Base-by-base conservation (phyloP, 352 stramenopile species). In the Globisporangium megalacanthum region DNA sequence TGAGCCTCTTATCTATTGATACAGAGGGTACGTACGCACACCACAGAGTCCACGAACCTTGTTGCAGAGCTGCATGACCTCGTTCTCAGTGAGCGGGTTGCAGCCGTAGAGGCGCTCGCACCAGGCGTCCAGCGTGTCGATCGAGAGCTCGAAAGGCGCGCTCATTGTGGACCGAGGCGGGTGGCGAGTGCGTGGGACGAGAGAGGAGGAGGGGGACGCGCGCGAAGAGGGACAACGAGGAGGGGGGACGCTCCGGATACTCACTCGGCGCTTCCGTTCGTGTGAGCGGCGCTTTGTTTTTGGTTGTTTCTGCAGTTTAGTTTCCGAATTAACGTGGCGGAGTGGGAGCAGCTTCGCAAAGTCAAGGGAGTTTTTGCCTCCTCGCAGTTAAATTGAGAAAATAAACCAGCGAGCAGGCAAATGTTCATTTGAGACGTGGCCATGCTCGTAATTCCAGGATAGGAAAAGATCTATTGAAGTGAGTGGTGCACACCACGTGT, bases 51-150 rank as follows among this genome's bases (percentile, higher is more conserved):
- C 4, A 44, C 41, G n/a, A 51, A 83, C 75, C 66, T 87, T 97
- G 57, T 94, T 86, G 61, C 94, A 98, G 39, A 99, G 79, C 49
- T 87, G 75, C 72, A 98, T 96, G 41, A 99, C 94, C 68, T 99
- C 92, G 39, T 87, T 89, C 76, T 99, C 96, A 11, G 89, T 92
- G 45, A 99, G 75, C 4, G 94, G 94, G 25, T 95, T 97, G 66
- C 96, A 98, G 22, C 85, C 75, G 36, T 96, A 83, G 22, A 99
- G 76, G 69, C 98, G 95, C 49, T 96, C 83, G 63, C 98, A 94
- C 92, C 95, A 99, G 39, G 81, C 72, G 66, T 99, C 97, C 19
- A 99, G 72, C 64, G 83, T 92, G 29, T 86, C 80, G 65, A 94
- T 83, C 44, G 82, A 89, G 62, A 94, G 65, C 19, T 92, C 82